phyloP scores from a whole-genome alignment of 148 eudicot genomes.

The Camellia granthamiana region DNA sequence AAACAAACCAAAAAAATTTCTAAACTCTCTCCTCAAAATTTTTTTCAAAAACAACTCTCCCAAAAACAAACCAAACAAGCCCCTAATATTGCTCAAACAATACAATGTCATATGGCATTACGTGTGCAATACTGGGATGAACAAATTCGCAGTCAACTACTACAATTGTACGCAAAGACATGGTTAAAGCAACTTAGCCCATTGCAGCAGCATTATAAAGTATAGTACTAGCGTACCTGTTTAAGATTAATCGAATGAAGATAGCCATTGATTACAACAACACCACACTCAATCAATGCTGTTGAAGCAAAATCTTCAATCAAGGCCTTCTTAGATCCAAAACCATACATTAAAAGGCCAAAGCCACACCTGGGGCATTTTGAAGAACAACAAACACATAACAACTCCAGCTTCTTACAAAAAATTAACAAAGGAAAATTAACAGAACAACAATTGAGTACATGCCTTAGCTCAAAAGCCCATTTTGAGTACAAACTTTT shows the following conservation, averaged over 20 bases:
- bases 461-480: slow-evolving; percentile 66
- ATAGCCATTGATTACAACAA: slow-evolving; percentile 86
- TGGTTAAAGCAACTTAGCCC: background rate
- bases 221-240: slow-evolving; percentile 46
- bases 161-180: background rate
- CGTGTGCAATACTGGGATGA: background rate
- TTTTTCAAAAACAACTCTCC: too few relatives aligned
- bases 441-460: background rate
- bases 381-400: slow-evolving; percentile 9
- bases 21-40: too few relatives aligned
- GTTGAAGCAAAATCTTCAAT: slow-evolving; percentile 92
- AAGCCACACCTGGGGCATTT: slow-evolving; percentile 63
- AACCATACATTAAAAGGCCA: slow-evolving; percentile 94
- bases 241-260: slow-evolving; percentile 87
- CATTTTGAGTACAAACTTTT: slow-evolving; percentile 58
- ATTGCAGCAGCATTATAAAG: background rate
- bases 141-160: background rate
- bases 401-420: background rate
- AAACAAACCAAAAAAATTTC: too few relatives aligned
- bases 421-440: background rate
- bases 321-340: slow-evolving; percentile 90
- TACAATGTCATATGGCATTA: background rate
- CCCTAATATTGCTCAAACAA: background rate
- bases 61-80: too few relatives aligned
- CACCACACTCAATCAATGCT: slow-evolving; percentile 57